Base-by-base conservation (phyloP, 306 rosid genomes). In the Cyamopsis tetragonoloba region DNA sequence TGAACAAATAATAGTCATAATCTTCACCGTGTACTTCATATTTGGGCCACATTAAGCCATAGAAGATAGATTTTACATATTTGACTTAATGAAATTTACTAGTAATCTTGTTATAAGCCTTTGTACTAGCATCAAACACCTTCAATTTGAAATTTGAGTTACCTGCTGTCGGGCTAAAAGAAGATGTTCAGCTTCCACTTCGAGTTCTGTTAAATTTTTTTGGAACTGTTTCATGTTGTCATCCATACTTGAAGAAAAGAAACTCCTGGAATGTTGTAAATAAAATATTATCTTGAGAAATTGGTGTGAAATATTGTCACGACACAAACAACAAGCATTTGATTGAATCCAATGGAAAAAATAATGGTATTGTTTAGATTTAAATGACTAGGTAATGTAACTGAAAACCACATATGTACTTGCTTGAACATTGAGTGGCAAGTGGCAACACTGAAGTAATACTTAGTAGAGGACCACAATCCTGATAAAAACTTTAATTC, bases 151-250 rank as follows among this genome's bases (percentile, higher is more conserved):
- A 53, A 4, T 46, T 60, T 14, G 22, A 60, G 57, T 31, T 80
- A 91, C 89, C 89, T 86, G 87, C 28, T 79, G 77, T 34, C 90
- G 87, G 32, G 98, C 87, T 55, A 92, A 71, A 61, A 92, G 86
- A 73, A 87, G 89, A 63, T 62, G 89, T 68, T 92, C 98, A 7
- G 90, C 98, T 68, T 83, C 95, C 19, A 79, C 44, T 79, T 92
- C 98, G 35, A 89, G 53, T 66, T 85, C 92, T 26, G 81, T 66
- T 76, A 89, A 80, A 6, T 78, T 17, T 3, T 79, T 44, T 51
- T 85, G 89, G 37, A 83, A 75, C 46, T 73, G 77, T 63, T 74
- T 68, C 90, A 85, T 70, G 23, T 20, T 69, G 46, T 84, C 83
- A 27, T 82, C 87, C 95, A 89, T 92, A 38, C 41, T 80, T 24